These are phyloP conservation scores for Apophysomyces sp. DNA, from an alignment of 371 early-diverging fungal genomes.

Conservation along the genomic window DNA sequence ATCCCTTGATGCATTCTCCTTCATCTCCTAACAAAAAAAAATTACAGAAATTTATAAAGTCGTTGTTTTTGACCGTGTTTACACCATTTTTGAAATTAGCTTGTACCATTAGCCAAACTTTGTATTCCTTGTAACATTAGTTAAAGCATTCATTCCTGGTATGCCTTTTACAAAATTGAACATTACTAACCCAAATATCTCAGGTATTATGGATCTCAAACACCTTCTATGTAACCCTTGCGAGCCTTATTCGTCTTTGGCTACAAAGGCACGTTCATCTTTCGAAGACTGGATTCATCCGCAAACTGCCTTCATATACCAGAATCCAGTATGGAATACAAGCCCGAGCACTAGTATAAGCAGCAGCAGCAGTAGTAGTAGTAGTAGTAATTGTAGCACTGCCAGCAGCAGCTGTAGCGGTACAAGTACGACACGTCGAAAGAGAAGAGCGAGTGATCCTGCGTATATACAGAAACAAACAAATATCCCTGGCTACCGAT, in stretches of 20 bases:
- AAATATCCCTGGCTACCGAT: neutral
- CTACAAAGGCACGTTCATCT: neutral
- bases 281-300: slow-evolving; percentile 13
- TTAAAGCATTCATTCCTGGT: neutral
- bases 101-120: neutral
- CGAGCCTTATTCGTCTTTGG: slow-evolving; percentile 10
- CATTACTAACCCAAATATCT: neutral
- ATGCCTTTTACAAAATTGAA: neutral
- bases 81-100: neutral
- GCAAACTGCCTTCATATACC: neutral
- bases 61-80: neutral
- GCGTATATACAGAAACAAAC: neutral
- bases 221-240: slow-evolving; percentile 28
- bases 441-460: neutral
- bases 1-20: slow-evolving; percentile 6
- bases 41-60: neutral
- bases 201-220: slow-evolving; percentile 35
- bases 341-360: neutral
- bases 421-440: slow-evolving; percentile 1
- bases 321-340: neutral
- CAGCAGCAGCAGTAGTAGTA: neutral
- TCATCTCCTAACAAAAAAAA: slow-evolving; percentile 5
- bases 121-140: neutral
- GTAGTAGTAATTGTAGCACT: neutral
- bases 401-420: neutral